Evolutionary conservation across 1,139 yeast species (phyloP).

Genomic region (Suhomyces coccinellae): DNA sequence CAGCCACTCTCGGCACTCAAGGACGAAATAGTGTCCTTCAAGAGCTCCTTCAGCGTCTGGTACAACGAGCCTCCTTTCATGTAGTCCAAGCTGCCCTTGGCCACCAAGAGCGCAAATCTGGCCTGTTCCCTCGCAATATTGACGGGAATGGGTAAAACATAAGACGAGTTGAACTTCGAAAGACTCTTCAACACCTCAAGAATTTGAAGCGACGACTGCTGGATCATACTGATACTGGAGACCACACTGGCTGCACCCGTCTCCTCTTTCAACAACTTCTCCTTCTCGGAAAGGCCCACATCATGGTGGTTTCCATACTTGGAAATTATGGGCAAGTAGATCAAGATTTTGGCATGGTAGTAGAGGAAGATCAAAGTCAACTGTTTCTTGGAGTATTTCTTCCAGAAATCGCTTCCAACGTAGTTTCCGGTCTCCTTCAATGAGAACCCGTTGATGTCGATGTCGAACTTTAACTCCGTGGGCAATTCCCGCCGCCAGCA

Average conservation of each 20-base stretch:
- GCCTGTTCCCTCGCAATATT: conserved; percentile 72
- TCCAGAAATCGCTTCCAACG: conserved; percentile 34
- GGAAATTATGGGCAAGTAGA: conserved; percentile 73
- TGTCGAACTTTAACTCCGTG: conserved; percentile 57
- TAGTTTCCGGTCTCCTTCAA: conserved; percentile 34
- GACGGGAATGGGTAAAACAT: conserved; percentile 62
- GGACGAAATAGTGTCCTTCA: conserved; percentile 50
- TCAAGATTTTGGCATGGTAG: conserved; percentile 76
- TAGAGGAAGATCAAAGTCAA: conserved; percentile 64
- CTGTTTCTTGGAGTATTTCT: conserved; percentile 47
- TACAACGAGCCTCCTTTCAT: conserved; percentile 81
- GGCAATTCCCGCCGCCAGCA: conserved; percentile 79
- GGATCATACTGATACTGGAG: conserved; percentile 65
- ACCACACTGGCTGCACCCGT: conserved; percentile 22
- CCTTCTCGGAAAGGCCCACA: conserved; percentile 46
- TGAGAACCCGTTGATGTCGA: conserved; percentile 62
- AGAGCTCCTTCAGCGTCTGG: conserved; percentile 61
- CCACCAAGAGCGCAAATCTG: conserved; percentile 66
- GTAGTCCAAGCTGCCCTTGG: conserved; percentile 79
- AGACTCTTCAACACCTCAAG: conserved; percentile 58
- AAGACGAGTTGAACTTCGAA: conserved; percentile 38
- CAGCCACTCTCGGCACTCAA: conserved; percentile 51
- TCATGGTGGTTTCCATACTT: conserved; percentile 47
- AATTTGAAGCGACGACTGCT: conserved; percentile 71
- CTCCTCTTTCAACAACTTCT: conserved; percentile 32